Base-by-base conservation (phyloP, 1,284 basidiomycete species). In the Taiwanofungus camphoratus region DNA sequence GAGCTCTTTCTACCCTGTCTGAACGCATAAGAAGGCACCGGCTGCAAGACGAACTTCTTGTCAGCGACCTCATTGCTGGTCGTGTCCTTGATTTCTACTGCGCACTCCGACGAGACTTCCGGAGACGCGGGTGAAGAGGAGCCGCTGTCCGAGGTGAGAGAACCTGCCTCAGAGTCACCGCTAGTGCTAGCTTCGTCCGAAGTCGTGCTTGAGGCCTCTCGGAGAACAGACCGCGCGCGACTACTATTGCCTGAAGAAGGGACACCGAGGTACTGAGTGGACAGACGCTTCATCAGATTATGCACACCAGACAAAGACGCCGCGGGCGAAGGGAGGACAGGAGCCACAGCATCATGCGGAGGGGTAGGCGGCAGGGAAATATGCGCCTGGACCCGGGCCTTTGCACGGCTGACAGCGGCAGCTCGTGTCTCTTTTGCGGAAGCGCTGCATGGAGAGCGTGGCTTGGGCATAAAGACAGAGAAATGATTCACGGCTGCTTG, bases 401-500 rank as follows among this genome's bases (percentile, higher is more conserved):
- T 61, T 2, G 84, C 81, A 53, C 68, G 76, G 52, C 71, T 76
- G 33, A 86, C 70, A 18, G 82, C 81, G 19, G 72, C 66, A 24
- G 76, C 66, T 44, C 68, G 74, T 33, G 65, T 62, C 53, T 74
- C 74, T 50, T 71, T 60, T 7, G 63, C 58, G 12, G 65, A 50
- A 47, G 63, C 53, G 42, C 60, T 41, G 55, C 58, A 36, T 5
- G 40, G 54, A 44, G 9, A 58, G 27, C 5, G 53, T 52, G 62
- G 48, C 42, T 52, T 51, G 19, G 61, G 47, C 55, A 88, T 72
- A 66, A 89, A 83, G 3, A 77, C 77, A 4, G 73, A 69, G 57
- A 87, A 85, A 41, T 70, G 64, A 36, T 63, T 60, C 52, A 84
- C 72, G 12, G 84, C 80, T 57, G 93, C 88, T 30, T 68, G 63